These are phyloP conservation scores for Rheum nobile DNA, from an alignment of 148 eudicot genomes.

Conservation along the genomic window DNA sequence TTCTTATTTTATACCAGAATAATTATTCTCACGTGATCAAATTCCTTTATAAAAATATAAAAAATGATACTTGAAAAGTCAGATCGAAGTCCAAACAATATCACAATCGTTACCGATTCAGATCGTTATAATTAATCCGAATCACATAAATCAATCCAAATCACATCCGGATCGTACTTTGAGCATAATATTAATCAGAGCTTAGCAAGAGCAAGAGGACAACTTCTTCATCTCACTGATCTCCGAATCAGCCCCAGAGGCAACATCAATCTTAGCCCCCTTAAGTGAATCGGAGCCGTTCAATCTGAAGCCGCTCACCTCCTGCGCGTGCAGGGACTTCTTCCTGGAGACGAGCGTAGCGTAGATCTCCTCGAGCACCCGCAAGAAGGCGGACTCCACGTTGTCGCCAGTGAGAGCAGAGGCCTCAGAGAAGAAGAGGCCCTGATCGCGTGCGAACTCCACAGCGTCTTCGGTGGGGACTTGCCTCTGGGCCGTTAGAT, in stretches of 20 bases:
- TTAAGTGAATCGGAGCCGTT: constrained; percentile 21
- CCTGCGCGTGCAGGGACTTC: constrained; percentile 13
- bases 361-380: constrained; percentile 51
- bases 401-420: constrained; percentile 73
- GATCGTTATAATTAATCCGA: too few species aligned
- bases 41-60: too few species aligned
- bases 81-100: too few species aligned
- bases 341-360: constrained; percentile 43
- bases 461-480: constrained; percentile 60
- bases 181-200: too few species aligned
- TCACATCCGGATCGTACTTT: too few species aligned
- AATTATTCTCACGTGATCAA: too few species aligned
- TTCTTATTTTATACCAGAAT: too few species aligned
- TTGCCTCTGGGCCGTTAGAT: constrained; percentile 45
- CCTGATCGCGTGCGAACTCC: constrained; percentile 62
- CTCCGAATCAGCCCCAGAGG: constrained; percentile 40
- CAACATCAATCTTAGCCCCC: constrained; percentile 52
- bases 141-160: too few species aligned
- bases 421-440: constrained; percentile 64
- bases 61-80: too few species aligned
- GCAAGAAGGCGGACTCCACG: constrained; percentile 62
- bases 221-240: constrained; percentile 68
- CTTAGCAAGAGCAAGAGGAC: constrained; percentile 54
- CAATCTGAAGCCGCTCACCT: constrained; percentile 9
- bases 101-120: too few species aligned